Evolutionary conservation across 257 asterid genomes (phyloP).

Genomic region (Solanum dulcamara): DNA sequence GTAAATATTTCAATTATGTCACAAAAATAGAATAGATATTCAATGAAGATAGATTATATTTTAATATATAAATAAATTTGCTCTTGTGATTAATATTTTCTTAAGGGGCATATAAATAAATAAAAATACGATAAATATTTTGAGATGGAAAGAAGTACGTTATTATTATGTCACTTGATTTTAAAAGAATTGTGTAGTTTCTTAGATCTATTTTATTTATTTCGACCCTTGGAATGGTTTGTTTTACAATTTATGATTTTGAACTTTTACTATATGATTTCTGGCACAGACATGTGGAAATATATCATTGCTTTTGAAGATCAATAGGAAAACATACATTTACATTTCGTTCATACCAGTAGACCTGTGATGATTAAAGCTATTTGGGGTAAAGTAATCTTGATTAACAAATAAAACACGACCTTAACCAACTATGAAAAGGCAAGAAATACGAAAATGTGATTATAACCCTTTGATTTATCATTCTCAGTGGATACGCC

Average conservation of each 20-base stretch:
- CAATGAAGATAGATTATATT: too few species aligned
- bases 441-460: not conserved
- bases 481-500: not conserved
- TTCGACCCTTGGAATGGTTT: not conserved
- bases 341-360: not conserved
- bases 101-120: not conserved
- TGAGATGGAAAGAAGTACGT: not conserved
- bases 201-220: not conserved
- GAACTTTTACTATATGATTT: too few species aligned
- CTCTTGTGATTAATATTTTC: not conserved
- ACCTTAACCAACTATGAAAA: not conserved
- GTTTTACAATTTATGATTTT: too few species aligned
- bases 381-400: not conserved
- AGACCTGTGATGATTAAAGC: not conserved
- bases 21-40: too few species aligned
- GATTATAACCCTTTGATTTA: not conserved
- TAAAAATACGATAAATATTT: not conserved
- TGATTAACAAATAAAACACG: not conserved
- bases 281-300: too few species aligned
- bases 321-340: too few species aligned
- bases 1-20: too few species aligned
- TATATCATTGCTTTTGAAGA: too few species aligned
- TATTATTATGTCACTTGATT: not conserved
- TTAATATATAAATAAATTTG: not conserved
- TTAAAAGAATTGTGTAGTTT: not conserved